These are phyloP conservation scores for Fonsecaea pedrosoi DNA, from an alignment of 2,329 filamentous ascomycete genomes.

Conservation along the genomic window DNA sequence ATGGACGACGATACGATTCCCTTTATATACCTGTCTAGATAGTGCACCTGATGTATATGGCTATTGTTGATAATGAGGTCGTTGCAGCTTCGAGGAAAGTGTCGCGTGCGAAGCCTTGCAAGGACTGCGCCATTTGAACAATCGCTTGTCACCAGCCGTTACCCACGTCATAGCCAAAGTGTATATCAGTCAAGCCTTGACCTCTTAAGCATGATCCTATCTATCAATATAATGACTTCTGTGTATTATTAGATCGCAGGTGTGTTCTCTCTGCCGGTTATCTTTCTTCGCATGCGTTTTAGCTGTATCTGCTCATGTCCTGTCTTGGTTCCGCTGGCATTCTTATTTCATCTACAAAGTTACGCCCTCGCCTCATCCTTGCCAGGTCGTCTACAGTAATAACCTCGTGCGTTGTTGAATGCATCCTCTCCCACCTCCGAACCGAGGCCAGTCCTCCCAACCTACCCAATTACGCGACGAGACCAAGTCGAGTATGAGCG, in stretches of 20 bases:
- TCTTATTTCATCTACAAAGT: not conserved
- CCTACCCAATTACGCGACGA: conserved; percentile 29
- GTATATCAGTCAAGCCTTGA: conserved; percentile 9
- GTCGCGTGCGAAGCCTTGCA: conserved; percentile 5
- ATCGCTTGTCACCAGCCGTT: not conserved
- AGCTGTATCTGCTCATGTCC: conserved; percentile 1
- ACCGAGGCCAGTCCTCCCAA: conserved; percentile 22
- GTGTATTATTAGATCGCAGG: not conserved
- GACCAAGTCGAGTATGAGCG: conserved; percentile 15
- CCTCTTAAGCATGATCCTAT: not conserved
- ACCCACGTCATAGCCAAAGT: conserved; percentile 18
- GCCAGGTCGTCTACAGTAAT: not conserved
- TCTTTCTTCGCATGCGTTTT: not conserved
- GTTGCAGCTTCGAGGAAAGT: not conserved
- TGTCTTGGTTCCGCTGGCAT: not conserved
- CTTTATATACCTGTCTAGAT: conserved; percentile 9
- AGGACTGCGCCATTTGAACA: not conserved
- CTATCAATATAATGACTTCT: not conserved
- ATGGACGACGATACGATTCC: conserved; percentile 18
- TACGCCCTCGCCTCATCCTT: not conserved
- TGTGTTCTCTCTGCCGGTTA: not conserved
- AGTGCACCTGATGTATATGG: not conserved
- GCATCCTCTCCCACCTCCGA: conserved; percentile 40
- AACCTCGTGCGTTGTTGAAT: conserved; percentile 22
- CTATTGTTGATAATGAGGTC: not conserved